Base-by-base conservation (phyloP, 2,329 filamentous ascomycete species). In the Scedosporium boydii region DNA sequence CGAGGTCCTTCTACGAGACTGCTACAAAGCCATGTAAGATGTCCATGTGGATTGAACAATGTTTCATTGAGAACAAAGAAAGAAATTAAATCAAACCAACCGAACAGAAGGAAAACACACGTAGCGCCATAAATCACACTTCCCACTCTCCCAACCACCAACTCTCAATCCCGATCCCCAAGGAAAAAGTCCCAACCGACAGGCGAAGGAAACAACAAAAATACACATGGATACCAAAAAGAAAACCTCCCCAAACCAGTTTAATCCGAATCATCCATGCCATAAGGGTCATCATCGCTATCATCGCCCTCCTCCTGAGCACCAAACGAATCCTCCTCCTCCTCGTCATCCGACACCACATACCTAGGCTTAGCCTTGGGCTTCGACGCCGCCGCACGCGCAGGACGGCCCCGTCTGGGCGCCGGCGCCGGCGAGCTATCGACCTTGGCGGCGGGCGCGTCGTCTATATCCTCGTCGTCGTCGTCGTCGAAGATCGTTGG, bases 241-340 rank as follows among this genome's bases (percentile, higher is more conserved):
- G 38, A 29, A 53, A 60, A 60, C 18, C 23, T 60, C 58, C n/a
- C 27, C 7, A 34, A 42, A 21, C 44, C 4, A 6, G 18, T 26
- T 70, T 64, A 75, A 46, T 75, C 73, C 65, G 71, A 74, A 18
- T 79, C 77, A 63, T 80, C 78, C 72, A 80, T 75, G 57, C 75
- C 76, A 64, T 81, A 81, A 18, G 74, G 72, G 63, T 80, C 78
- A 53, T 80, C 78, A 59, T 80, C 78, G 59, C 75, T 78, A 64
- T 75, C 73, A 2, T 75, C 74, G 23, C 73, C 69, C 41, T 73
- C 68, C 10, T 73, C 68, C 10, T 72, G 69, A 4, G 66, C 65
- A 34, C 66, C 59, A 59, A 69, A 64, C 46, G 73, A 75, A 38
- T 78, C 75, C 71, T 44, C 78, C 74, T 64, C 76, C 65, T 46